Base-by-base conservation (phyloP, 2,329 filamentous ascomycete species). In the Pezicula carpinea region DNA sequence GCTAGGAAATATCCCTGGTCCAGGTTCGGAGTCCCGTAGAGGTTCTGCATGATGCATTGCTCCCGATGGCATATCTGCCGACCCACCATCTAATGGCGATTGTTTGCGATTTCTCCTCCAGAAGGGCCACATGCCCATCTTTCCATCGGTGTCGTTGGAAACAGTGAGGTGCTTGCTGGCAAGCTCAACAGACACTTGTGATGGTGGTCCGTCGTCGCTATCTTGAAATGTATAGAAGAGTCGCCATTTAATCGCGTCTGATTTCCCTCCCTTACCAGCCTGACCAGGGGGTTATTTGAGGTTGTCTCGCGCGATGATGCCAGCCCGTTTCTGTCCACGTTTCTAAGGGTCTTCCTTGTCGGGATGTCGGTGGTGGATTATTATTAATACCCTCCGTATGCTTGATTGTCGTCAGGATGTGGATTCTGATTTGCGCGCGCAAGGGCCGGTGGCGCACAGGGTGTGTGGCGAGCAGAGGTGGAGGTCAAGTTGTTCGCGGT, bases 61-160 rank as follows among this genome's bases (percentile, higher is more conserved):
- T 49, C 55, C 70, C 70, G 59, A 76, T 76, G 50, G 75, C 69
- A 55, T 77, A 67, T 57, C 75, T 76, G 57, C 75, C 77, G 26
- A 29, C 26, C 26, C 26, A 29, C 66, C 80, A 57, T 69, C 70
- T 50, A 71, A 18, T 15, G n/a, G 69, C 53, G 73, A 66, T 62
- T 75, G 73, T 68, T 74, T 80, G 68, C 83, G 83, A 67, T 82
- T 83, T 69, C 79, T 83, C 69, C 77, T 84, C 62, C 85, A 77
- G 68, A 95, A 95, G 52, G 84, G 87, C 89, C 89, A 95, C 67
- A 91, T 72, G 64, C 84, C 81, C 87, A 92, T 92, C 42, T 55
- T 64, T 56, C 59, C 59, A 60, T 61, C 50, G 47, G 53, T 49
- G 46, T 53, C 43, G 26, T 53, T 39, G 43, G 42, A 26, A 38